Percentiles rank a stretch among this genome's conserved stretches.
These are phyloP conservation scores for Rhizopus sp. DNA, from an alignment of 371 early-diverging fungal genomes.

Conservation along the genomic window DNA sequence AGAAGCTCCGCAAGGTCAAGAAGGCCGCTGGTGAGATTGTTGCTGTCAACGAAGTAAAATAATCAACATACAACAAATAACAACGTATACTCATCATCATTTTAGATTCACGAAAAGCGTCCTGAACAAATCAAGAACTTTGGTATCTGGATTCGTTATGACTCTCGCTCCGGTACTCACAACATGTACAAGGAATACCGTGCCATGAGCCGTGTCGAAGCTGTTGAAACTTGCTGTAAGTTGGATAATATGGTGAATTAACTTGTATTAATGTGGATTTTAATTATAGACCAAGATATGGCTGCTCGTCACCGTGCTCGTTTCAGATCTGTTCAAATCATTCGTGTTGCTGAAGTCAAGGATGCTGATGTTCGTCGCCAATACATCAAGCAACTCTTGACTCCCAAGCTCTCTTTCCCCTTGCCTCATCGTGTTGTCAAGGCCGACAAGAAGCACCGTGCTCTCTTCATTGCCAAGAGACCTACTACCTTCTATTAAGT, in stretches of 20 bases:
- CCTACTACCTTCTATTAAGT: constrained; percentile 80
- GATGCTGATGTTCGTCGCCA: constrained; percentile 88
- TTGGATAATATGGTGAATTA: constrained; percentile 3
- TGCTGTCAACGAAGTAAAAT: constrained; percentile 89
- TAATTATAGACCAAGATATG: constrained; percentile 86
- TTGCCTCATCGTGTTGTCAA: constrained; percentile 90
- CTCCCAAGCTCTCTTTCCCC: constrained; percentile 89
- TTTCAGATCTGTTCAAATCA: constrained; percentile 94
- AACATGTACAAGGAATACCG: constrained; percentile 99
- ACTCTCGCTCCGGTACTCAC: constrained; percentile 97
- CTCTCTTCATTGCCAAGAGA: constrained; percentile 83
- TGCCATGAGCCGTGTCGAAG: constrained; percentile 87
- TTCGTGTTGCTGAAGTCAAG: constrained; percentile 86
- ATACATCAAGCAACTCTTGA: constrained; percentile 90
- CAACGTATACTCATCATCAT: neutral
- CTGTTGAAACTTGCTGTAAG: constrained; percentile 88
- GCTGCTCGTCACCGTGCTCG: constrained; percentile 96
- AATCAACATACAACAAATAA: constrained; percentile 24
- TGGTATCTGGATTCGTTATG: constrained; percentile 98
- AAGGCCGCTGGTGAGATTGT: constrained; percentile 95
- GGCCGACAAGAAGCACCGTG: constrained; percentile 61
- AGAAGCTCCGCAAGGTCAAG: constrained; percentile 98
- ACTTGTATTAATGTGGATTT: neutral
- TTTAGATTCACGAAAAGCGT: constrained; percentile 89
- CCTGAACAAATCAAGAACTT: constrained; percentile 95